Percentiles rank a stretch among this genome's conserved stretches.
These are phyloP conservation scores for Pichia sp. DNA, from an alignment of 1,139 yeast genomes.

Conservation along the genomic window DNA sequence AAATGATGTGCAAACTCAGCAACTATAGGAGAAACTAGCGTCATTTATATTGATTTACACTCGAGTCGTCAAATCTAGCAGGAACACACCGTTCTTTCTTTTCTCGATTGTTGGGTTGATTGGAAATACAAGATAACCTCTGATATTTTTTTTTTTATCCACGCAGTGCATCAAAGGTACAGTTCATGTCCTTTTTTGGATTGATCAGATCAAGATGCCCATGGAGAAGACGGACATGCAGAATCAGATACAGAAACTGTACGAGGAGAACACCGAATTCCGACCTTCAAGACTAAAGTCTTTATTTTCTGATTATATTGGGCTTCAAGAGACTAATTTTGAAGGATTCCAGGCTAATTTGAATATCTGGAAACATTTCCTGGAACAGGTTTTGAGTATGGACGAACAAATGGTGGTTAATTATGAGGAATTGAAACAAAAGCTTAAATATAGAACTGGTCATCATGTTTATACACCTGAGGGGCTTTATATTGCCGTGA, in stretches of 20 bases:
- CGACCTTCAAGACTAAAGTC: constrained; percentile 43
- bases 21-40: constrained; percentile 17
- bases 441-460: constrained; percentile 8
- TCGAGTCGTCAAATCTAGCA: no score
- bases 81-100: no score
- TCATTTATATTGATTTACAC: no score
- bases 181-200: no score
- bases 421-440: constrained; percentile 11
- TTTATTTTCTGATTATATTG: constrained; percentile 52
- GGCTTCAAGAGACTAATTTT: constrained; percentile 43
- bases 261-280: constrained; percentile 6
- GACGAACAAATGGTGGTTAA: constrained; percentile 15
- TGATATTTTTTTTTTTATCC: no score
- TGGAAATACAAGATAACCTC: no score
- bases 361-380: constrained; percentile 47
- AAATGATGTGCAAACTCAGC: constrained; percentile 15
- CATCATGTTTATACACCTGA: constrained; percentile 16
- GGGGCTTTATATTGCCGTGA: constrained; percentile 22
- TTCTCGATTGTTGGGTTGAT: no score
- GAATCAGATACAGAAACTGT: constrained; percentile 5
- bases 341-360: constrained; percentile 69
- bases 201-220: neutral
- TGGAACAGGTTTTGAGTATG: constrained; percentile 21
- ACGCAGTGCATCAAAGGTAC: no score
- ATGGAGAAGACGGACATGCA: neutral